Evolutionary conservation across 768 basidiomycete species (phyloP).

Genomic region (Serendipita sp.): DNA sequence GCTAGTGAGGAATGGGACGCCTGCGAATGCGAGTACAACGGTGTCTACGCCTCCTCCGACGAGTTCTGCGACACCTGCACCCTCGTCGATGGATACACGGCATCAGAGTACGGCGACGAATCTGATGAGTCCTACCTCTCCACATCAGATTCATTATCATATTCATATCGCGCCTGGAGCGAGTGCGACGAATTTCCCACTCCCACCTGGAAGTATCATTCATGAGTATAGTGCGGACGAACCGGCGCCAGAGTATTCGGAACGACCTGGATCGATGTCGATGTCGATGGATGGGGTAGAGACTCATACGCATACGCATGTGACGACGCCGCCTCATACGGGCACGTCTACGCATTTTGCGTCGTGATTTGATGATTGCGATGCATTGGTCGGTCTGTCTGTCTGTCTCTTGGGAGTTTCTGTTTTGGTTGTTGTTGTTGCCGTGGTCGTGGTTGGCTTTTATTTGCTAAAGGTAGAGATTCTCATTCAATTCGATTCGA

Average conservation of each 20-base stretch:
- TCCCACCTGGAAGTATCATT: background rate
- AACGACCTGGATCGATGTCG: background rate
- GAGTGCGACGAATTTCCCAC: background rate
- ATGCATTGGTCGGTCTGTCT: background rate
- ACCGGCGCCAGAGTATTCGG: background rate
- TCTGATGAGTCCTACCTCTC: background rate
- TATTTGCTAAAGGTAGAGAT: no score
- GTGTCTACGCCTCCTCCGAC: background rate
- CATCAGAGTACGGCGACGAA: background rate
- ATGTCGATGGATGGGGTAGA: no score
- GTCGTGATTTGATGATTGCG: background rate
- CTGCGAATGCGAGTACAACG: background rate
- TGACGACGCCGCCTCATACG: background rate
- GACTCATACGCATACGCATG: no score
- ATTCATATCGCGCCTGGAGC: background rate
- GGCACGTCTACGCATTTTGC: background rate
- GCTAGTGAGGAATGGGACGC: background rate
- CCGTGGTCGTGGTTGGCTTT: background rate
- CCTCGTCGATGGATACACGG: background rate
- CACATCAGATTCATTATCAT: constrained; percentile 2
- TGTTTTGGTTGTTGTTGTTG: background rate
- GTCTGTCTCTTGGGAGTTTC: background rate
- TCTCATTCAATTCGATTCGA: no score
- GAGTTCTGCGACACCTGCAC: background rate
- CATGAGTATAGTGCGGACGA: background rate